Conservation (phyloP, 805 yeast species). For the Starmerella vitae region DNA sequence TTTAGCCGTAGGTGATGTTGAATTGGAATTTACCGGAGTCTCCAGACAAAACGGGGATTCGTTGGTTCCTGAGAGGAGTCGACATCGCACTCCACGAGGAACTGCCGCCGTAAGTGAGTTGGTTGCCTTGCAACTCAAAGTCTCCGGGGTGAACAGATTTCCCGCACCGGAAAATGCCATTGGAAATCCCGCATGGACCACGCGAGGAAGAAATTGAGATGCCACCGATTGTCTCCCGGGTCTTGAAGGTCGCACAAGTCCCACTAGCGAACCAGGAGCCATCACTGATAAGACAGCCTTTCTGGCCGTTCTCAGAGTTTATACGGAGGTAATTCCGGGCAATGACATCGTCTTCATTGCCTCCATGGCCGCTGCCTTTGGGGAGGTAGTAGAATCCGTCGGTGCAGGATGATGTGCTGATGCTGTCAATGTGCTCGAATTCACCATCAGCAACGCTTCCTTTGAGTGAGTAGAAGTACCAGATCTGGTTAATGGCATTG, state of each 20-base stretch:
- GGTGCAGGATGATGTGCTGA: constrained; percentile 50
- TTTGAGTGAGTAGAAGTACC: constrained; percentile 66
- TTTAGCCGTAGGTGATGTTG: background rate
- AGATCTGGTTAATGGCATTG: constrained; percentile 45
- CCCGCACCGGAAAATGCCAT: constrained; percentile 28
- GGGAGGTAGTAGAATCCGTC: constrained; percentile 63
- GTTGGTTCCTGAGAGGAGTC: constrained; percentile 34
- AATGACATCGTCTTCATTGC: constrained; percentile 21
- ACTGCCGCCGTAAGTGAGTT: constrained; percentile 50
- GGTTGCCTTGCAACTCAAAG: constrained; percentile 38
- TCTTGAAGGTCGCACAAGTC: constrained; percentile 65
- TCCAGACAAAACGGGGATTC: constrained; percentile 35
- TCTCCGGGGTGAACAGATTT: constrained; percentile 35
- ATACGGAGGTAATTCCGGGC: constrained; percentile 27
- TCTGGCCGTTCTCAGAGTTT: constrained; percentile 28
- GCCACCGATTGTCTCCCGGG: constrained; percentile 59
- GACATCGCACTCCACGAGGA: constrained; percentile 44
- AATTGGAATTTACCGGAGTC: background rate
- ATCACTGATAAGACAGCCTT: constrained; percentile 70
- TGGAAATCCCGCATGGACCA: constrained; percentile 50
- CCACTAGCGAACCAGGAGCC: constrained; percentile 77
- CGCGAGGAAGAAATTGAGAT: constrained; percentile 50
- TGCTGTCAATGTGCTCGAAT: constrained; percentile 46
- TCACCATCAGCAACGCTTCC: constrained; percentile 61
- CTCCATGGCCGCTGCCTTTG: constrained; percentile 34